Conservation (phyloP, 495 filamentous ascomycete species). For the Penicillium canariense region DNA sequence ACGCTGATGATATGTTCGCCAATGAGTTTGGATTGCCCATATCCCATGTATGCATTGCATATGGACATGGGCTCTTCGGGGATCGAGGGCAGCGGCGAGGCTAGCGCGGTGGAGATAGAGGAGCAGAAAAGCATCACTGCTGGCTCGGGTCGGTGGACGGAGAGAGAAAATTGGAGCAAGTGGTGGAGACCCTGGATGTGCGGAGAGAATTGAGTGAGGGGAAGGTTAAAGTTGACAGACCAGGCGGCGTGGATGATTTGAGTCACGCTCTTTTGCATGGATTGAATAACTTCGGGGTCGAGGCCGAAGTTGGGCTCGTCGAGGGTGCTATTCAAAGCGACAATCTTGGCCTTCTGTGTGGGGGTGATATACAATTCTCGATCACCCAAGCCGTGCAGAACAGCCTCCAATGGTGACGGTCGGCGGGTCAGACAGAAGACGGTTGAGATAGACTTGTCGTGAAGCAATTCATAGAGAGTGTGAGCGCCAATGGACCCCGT, state of each 20-base stretch:
- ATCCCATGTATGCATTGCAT: slow-evolving; percentile 48
- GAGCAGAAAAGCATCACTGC: slow-evolving; percentile 52
- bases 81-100: slow-evolving; percentile 29
- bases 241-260: slow-evolving; percentile 57
- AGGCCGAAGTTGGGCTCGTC: slow-evolving; percentile 46
- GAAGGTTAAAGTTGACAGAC: slow-evolving; percentile 58
- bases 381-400: slow-evolving; percentile 32
- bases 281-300: slow-evolving; percentile 22
- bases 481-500: slow-evolving; percentile 60
- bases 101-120: slow-evolving; percentile 49
- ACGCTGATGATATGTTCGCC: slow-evolving; percentile 49
- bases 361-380: slow-evolving; percentile 30
- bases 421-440: slow-evolving; percentile 56
- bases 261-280: slow-evolving; percentile 41
- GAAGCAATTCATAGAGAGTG: slow-evolving; percentile 46
- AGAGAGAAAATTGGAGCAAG: slow-evolving; percentile 53
- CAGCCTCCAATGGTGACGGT: slow-evolving; percentile 20
- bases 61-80: slow-evolving; percentile 44
- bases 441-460: slow-evolving; percentile 37
- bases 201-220: slow-evolving; percentile 35
- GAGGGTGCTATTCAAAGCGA: slow-evolving; percentile 38
- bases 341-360: slow-evolving; percentile 35
- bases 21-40: slow-evolving; percentile 57
- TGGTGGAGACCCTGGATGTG: slow-evolving; percentile 52
- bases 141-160: slow-evolving; percentile 37